Evolutionary conservation across 306 rosid species (phyloP).

Genomic region (Quercus agrifolia): DNA sequence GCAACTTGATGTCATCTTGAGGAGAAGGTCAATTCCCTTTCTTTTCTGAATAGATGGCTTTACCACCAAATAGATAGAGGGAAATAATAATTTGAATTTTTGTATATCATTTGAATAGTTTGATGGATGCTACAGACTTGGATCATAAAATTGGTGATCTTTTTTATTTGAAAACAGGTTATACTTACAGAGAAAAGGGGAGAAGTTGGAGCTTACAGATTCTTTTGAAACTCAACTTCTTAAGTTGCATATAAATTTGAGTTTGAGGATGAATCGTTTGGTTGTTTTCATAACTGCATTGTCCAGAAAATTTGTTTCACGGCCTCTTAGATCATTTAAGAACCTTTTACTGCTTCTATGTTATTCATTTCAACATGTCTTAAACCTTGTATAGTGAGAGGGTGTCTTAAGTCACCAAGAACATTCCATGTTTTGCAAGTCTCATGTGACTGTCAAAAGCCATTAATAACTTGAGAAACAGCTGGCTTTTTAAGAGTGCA

Average conservation of each 20-base stretch:
- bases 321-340: background rate
- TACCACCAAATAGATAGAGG: background rate
- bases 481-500: background rate
- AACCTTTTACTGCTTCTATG: background rate
- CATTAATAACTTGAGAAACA: background rate
- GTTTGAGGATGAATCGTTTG: background rate
- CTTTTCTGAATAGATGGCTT: background rate
- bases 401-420: background rate
- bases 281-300: background rate
- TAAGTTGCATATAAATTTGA: background rate
- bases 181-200: background rate
- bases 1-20: background rate
- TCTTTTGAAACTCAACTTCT: background rate
- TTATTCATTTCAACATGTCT: background rate
- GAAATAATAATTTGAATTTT: too few relatives aligned
- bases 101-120: constrained; percentile 1
- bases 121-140: background rate
- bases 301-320: background rate
- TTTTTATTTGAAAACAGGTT: background rate
- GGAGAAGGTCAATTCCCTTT: background rate
- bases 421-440: background rate
- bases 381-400: background rate
- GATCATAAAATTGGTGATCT: background rate
- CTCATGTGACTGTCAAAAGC: background rate
- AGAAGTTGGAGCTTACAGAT: background rate